A percentile compares a stretch with the other conserved stretches of the same genome.
Evolutionary conservation across 2,329 filamentous ascomycete genomes (phyloP).

Genomic region (Cladobotryum mycophilum): DNA sequence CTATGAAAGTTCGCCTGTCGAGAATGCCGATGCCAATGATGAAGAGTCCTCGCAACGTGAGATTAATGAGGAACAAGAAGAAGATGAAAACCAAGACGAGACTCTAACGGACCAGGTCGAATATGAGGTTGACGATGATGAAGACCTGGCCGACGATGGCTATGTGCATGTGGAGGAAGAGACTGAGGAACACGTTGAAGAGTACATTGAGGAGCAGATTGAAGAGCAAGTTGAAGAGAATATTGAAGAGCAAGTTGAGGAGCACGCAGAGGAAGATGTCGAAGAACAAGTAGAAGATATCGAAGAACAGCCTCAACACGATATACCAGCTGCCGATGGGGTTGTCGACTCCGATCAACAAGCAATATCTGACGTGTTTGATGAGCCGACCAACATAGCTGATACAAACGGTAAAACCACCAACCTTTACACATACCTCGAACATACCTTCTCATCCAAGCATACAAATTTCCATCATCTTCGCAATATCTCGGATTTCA

Average conservation of each 20-base stretch:
- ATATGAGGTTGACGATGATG: not conserved
- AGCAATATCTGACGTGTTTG: conserved; percentile 4
- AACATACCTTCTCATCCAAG: not conserved
- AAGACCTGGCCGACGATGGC: not conserved
- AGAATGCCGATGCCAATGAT: not conserved
- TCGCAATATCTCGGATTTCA: conserved; percentile 2
- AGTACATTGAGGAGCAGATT: not conserved
- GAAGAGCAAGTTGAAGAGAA: not conserved
- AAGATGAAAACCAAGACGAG: conserved; percentile 15
- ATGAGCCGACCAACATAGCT: conserved; percentile 1
- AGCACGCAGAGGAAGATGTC: not conserved
- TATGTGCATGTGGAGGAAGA: conserved; percentile 1
- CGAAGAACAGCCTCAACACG: conserved; percentile 10
- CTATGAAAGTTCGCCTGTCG: not conserved
- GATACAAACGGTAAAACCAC: conserved; percentile 21
- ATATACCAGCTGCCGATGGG: not conserved
- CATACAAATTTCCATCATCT: conserved; percentile 10
- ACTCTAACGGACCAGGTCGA: not conserved
- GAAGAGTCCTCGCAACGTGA: not conserved
- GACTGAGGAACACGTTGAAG: not conserved
- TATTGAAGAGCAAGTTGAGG: conserved; percentile 5
- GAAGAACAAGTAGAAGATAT: conserved; percentile 6
- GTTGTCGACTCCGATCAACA: conserved; percentile 15
- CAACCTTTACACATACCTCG: conserved; percentile 9
- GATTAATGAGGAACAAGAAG: conserved; percentile 3